Conservation (phyloP, 169 alveolate species). For the Plasmodium fragile region DNA sequence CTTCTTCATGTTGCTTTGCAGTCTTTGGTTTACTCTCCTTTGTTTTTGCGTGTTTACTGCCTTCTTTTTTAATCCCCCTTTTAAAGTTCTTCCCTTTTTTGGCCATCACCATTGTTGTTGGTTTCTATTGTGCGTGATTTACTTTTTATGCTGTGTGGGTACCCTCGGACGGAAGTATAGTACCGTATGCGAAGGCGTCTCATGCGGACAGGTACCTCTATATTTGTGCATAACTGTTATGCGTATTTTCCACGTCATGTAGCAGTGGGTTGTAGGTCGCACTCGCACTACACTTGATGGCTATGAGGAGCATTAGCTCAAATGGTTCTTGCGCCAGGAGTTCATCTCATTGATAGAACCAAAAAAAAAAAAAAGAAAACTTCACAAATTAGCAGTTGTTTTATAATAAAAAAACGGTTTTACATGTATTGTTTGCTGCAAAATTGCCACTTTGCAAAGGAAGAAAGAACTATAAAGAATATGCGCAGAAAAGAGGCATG, state of each 20-base stretch:
- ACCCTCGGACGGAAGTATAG: background rate
- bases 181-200: background rate
- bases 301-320: background rate
- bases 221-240: background rate
- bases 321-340: background rate
- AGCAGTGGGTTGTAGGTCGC: background rate
- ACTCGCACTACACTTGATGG: background rate
- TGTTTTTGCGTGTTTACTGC: background rate
- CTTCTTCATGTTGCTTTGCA: conserved; percentile 27
- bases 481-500: background rate
- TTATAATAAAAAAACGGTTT: background rate
- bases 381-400: background rate
- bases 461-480: background rate
- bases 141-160: background rate
- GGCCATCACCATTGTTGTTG: background rate
- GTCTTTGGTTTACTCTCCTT: background rate
- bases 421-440: background rate
- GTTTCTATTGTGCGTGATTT: background rate
- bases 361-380: background rate
- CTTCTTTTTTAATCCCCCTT: background rate
- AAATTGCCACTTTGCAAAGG: background rate
- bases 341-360: background rate
- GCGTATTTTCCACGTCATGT: background rate
- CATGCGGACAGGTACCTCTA: background rate
- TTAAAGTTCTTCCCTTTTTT: background rate